Evolutionary conservation across 225 moss, liverwort and hornwort genomes (phyloP).

Genomic region (Sphagnum contortum): DNA sequence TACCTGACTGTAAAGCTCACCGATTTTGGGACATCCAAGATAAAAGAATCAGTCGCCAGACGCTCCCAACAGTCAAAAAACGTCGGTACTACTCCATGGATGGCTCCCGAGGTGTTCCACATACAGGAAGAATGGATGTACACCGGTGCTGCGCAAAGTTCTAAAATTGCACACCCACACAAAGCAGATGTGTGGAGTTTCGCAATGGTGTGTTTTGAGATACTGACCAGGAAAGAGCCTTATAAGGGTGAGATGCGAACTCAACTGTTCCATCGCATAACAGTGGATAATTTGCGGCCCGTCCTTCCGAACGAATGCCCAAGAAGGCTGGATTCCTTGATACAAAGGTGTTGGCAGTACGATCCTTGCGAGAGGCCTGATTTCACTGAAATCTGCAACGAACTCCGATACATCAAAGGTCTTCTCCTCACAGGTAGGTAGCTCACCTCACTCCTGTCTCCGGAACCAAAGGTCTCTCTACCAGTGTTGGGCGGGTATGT

Average conservation of each 20-base stretch:
- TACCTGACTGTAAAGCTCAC: constrained; percentile 6
- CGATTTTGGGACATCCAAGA: constrained; percentile 12
- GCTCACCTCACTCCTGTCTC: background rate
- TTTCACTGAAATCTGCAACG: constrained; percentile 14
- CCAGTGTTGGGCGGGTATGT: no score
- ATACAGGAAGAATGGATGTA: no score
- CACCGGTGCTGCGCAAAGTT: background rate
- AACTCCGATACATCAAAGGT: constrained; percentile 21
- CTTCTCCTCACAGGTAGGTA: constrained; percentile 15
- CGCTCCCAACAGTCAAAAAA: background rate
- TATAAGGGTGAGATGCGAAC: background rate
- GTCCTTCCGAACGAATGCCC: background rate
- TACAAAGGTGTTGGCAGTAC: constrained; percentile 9
- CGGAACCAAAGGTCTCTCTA: background rate
- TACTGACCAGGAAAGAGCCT: constrained; percentile 6
- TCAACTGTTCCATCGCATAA: background rate
- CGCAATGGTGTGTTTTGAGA: constrained; percentile 8
- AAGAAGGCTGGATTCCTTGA: background rate
- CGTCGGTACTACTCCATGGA: constrained; percentile 10
- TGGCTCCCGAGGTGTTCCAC: constrained; percentile 13
- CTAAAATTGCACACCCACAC: background rate
- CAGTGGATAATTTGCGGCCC: background rate
- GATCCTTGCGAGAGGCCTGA: constrained; percentile 4
- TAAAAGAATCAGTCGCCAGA: background rate
- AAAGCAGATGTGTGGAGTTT: constrained; percentile 16